Percentiles rank a stretch among this genome's conserved stretches.
phyloP scores from a whole-genome alignment of 805 yeast species.

The Komagataella pseudopastoris region DNA sequence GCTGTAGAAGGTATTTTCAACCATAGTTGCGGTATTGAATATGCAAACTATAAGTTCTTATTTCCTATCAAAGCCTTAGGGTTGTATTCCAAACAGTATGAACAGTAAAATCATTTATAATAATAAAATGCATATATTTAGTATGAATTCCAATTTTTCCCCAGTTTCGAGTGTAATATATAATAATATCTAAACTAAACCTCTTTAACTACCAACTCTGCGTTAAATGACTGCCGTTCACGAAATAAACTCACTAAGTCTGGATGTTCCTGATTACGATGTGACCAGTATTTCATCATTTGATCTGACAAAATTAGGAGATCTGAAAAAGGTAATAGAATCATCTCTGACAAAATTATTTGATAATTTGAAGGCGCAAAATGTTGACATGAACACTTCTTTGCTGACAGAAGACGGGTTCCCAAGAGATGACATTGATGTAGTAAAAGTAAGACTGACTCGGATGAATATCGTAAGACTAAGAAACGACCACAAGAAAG shows the following conservation, averaged over 20 bases:
- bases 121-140: background rate
- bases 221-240: background rate
- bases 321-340: constrained; percentile 26
- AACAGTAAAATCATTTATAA: constrained; percentile 4
- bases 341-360: background rate
- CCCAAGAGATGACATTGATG: constrained; percentile 77
- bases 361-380: constrained; percentile 13
- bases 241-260: background rate
- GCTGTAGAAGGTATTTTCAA: constrained; percentile 93
- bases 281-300: constrained; percentile 4
- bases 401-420: constrained; percentile 65
- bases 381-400: constrained; percentile 49
- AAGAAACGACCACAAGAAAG: constrained; percentile 49
- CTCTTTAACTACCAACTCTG: no score
- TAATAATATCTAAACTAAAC: no score
- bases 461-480: constrained; percentile 54
- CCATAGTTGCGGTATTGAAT: constrained; percentile 84
- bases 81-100: constrained; percentile 25
- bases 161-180: background rate
- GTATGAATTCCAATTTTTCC: background rate
- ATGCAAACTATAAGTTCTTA: constrained; percentile 81
- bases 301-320: constrained; percentile 11
- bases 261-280: constrained; percentile 5
- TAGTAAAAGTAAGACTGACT: constrained; percentile 48
- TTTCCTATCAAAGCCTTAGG: constrained; percentile 94